Conservation (phyloP, 495 filamentous ascomycete genomes). For the Evernia prunastri region DNA sequence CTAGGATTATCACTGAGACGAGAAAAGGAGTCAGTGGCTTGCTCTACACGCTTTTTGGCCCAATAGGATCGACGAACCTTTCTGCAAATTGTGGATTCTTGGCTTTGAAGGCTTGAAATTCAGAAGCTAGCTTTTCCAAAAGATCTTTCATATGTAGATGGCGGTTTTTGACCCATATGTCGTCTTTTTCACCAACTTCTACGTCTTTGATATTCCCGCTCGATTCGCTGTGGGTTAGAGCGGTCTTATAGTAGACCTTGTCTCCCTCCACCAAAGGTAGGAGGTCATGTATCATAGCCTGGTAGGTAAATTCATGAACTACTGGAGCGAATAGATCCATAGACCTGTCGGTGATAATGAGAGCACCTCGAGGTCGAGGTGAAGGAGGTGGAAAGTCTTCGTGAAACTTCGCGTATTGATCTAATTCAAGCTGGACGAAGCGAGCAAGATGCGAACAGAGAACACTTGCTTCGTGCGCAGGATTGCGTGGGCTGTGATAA, state of each 20-base stretch:
- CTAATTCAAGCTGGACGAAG: slow-evolving; percentile 87
- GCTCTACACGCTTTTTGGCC: background rate
- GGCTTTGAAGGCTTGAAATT: slow-evolving; percentile 84
- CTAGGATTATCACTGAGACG: slow-evolving; percentile 52
- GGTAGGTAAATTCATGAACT: slow-evolving; percentile 95
- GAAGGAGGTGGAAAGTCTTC: slow-evolving; percentile 71
- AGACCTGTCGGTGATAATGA: slow-evolving; percentile 83
- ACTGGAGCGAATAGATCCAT: slow-evolving; percentile 86
- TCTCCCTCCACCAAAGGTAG: slow-evolving; percentile 80
- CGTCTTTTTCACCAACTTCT: slow-evolving; percentile 82
- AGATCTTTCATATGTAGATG: slow-evolving; percentile 98
- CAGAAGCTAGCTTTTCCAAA: slow-evolving; percentile 82
- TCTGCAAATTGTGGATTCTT: slow-evolving; percentile 93
- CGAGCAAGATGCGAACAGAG: slow-evolving; percentile 80
- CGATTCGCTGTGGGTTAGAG: slow-evolving; percentile 59
- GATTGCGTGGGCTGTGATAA: slow-evolving; percentile 71
- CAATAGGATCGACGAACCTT: slow-evolving; percentile 36
- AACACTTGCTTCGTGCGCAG: slow-evolving; percentile 78
- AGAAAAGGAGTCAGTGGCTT: slow-evolving; percentile 12
- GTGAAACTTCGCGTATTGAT: slow-evolving; percentile 75
- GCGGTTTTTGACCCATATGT: slow-evolving; percentile 86
- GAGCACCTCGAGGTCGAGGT: slow-evolving; percentile 72
- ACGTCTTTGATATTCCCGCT: slow-evolving; percentile 78
- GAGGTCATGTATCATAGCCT: slow-evolving; percentile 94
- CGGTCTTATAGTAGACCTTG: slow-evolving; percentile 77